Evolutionary conservation across 2,329 filamentous ascomycete genomes (phyloP), one percentile per base, ranked within the genome.

Genomic region (Hortaea sp.): DNA sequence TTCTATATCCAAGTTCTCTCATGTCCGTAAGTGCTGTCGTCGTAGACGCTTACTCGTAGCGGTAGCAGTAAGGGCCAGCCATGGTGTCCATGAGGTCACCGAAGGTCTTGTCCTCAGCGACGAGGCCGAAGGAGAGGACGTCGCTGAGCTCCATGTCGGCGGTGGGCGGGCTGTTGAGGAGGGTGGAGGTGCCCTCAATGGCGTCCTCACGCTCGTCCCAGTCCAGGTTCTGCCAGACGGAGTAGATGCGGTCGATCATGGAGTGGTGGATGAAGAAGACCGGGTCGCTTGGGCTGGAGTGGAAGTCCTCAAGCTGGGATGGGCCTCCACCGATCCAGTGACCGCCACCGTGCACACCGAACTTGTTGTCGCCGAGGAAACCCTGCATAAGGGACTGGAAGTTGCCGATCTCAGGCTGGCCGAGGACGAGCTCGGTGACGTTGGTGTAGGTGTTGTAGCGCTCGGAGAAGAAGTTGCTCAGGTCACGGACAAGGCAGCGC

Each of bases 131-230:
- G 3, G 55, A 50, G 39, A 74, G 53, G 0, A 53, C 49, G 32
- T 70, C 68, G 6, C 69, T 63, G 9, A 75, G 59, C 4, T 66
- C 70, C 37, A 69, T 66, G 39, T 71, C 68, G 5, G 67, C 48
- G 42, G 66, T 69, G 3, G 68, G 62, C 1, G 71, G 70, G 1
- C 47, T 39, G 44, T 71, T 69, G 42, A 69, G 58, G 20, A 72
- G 62, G 1, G 71, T 73, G 6, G 63, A 62, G 5, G 69, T 72
- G 3, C 68, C 71, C 3, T 57, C 60, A 44, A 75, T 63, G 29
- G 58, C 59, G 41, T 64, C 56, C 43, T 59, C 58, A 12, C 71
- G 60, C 9, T 37, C 29, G 20, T 37, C 42, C 13, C 30, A 27
- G 41, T 47, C 7, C 7, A 47, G 28, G 10, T 41, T n/a, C 32